Evolutionary conservation across 306 rosid species (phyloP), one percentile per base, ranked within the genome.

Genomic region (Arachis stenosperma): DNA sequence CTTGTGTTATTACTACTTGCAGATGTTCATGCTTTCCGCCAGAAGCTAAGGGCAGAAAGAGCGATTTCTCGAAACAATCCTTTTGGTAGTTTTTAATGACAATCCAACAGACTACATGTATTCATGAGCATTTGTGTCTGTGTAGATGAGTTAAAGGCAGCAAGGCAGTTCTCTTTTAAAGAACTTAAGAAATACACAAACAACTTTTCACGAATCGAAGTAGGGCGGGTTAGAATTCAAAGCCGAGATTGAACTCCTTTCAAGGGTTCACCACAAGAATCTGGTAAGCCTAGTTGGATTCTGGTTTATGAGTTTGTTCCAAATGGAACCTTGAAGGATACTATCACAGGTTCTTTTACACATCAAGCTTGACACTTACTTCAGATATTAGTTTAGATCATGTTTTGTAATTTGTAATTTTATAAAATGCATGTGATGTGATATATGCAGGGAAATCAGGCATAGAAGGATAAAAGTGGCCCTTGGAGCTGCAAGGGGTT

Each of bases 191-290:
- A 74, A 62, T 84, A 57, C 86, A 87, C 85, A 70, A 75, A 81
- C 59, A 82, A 84, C 54, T 79, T 79, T 27, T 79, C 82, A 80
- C 70, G 87, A 76, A 55, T 83, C 96, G 9, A 66, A 27, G 82
- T 90, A 87, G 57, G 88, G 86, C 10, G 83, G 42, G 15, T 50
- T 57, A 36, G 83, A 89, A 77, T 89, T 89, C 77, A 89, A 73
- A 71, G 80, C 82, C 9, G 96, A 89, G 80, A 83, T 89, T 68
- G 96, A 87, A 74, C 90, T 89, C 15, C 87, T 89, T 51, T 89
- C 95, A 30, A 83, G 96, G 74, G 92, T 83, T 41, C 96, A 89
- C 52, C 96, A 89, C 67, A 89, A 69, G 68, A 89, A 89, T 75
- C 85, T 89, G 13, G 91, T 89, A 29, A 61, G 70, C 73, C 90